Evolutionary conservation across 371 early-diverging fungal genomes (phyloP).

Genomic region (Aphelidium insulamus): DNA sequence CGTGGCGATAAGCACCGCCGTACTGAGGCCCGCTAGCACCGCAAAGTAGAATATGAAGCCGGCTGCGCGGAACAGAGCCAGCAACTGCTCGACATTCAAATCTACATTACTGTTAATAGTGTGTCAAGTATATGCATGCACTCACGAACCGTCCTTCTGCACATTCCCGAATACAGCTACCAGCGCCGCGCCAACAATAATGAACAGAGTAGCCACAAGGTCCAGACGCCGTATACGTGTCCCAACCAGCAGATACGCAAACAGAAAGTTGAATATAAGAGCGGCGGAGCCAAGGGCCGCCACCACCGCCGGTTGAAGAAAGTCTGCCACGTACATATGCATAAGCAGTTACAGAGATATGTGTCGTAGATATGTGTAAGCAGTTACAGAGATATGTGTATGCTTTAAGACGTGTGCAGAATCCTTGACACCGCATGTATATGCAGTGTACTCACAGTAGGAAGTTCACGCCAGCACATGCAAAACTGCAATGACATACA

Average conservation of each 20-base stretch:
- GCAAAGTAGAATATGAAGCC: constrained; percentile 41
- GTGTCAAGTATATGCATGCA: no score
- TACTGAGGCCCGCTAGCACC: no score
- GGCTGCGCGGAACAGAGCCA: constrained; percentile 22
- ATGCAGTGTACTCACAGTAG: not conserved
- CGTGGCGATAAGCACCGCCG: no score
- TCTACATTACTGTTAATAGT: no score
- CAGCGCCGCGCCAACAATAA: constrained; percentile 33
- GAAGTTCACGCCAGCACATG: not conserved
- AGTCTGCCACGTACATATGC: constrained; percentile 15
- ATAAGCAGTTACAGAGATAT: not conserved
- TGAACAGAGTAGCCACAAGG: constrained; percentile 36
- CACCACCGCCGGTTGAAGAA: constrained; percentile 47
- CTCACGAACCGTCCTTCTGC: no score
- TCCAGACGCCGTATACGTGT: constrained; percentile 35
- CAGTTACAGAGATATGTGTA: not conserved
- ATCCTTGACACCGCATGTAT: not conserved
- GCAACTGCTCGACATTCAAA: no score
- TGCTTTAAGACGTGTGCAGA: no score
- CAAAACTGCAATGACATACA: not conserved
- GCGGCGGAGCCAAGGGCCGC: constrained; percentile 44
- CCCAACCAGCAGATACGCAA: constrained; percentile 40
- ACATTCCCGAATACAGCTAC: no score
- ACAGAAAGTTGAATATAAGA: constrained; percentile 41
- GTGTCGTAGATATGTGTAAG: constrained; percentile 1